phyloP scores from a whole-genome alignment of 805 yeast species.

The Wickerhamomyces xylosicus region DNA sequence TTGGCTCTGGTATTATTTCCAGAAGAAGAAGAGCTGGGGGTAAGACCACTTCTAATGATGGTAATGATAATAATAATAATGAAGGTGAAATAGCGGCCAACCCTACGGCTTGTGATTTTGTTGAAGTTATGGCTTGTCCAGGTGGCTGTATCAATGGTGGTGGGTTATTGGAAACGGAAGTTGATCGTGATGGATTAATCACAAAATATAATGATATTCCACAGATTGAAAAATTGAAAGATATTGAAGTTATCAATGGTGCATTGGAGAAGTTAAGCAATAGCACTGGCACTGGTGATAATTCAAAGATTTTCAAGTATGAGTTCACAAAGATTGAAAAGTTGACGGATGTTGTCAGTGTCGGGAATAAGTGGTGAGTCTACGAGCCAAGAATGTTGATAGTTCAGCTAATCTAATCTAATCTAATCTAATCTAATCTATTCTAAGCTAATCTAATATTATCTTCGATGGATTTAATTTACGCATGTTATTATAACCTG shows the following conservation, averaged over 20 bases:
- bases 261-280: constrained; percentile 28
- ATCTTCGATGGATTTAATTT: no score
- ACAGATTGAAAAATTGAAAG: constrained; percentile 21
- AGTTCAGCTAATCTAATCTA: no score
- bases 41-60: not conserved
- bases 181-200: constrained; percentile 19
- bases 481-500: no score
- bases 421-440: no score
- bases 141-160: constrained; percentile 98
- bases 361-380: constrained; percentile 47
- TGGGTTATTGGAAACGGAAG: constrained; percentile 35
- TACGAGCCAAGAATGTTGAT: not conserved
- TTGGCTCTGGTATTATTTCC: constrained; percentile 18
- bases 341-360: constrained; percentile 37
- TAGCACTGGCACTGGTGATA: constrained; percentile 21
- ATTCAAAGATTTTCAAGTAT: constrained; percentile 31
- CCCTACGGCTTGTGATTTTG: constrained; percentile 62
- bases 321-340: constrained; percentile 41
- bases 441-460: no score
- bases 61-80: not conserved
- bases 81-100: constrained; percentile 33
- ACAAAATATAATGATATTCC: constrained; percentile 20
- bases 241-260: constrained; percentile 14
- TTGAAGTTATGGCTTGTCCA: constrained; percentile 98
- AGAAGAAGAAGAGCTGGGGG: constrained; percentile 13